Evolutionary conservation across 1,284 basidiomycete genomes (phyloP).

Genomic region (Coriolopsis trogii): DNA sequence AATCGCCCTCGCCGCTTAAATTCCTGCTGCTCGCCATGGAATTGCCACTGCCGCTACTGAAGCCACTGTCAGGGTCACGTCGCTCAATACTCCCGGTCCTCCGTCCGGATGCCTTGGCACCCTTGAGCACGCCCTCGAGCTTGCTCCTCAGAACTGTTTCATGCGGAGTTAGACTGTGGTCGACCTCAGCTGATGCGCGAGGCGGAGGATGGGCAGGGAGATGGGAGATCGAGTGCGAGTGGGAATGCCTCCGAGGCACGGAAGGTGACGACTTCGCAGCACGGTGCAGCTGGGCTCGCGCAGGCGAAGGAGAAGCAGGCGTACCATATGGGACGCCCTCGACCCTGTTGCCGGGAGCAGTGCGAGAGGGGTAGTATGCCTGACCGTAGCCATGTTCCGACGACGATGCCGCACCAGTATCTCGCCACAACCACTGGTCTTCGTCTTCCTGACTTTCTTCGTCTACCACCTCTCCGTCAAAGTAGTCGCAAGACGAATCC

Average conservation of each 20-base stretch:
- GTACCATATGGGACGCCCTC: constrained; percentile 27
- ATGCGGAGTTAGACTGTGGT: constrained; percentile 48
- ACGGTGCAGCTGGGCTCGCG: constrained; percentile 30
- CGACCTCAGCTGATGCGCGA: constrained; percentile 23
- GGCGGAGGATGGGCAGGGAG: constrained; percentile 18
- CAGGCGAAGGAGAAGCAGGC: constrained; percentile 30
- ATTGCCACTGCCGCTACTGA: constrained; percentile 31
- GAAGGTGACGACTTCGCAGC: constrained; percentile 29
- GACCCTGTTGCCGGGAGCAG: constrained; percentile 12
- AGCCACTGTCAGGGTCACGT: constrained; percentile 25
- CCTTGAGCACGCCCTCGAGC: constrained; percentile 54
- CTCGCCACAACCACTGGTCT: constrained; percentile 30
- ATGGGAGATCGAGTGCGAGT: constrained; percentile 22
- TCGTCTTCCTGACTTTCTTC: constrained; percentile 37
- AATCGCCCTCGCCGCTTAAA: constrained; percentile 34
- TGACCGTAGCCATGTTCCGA: constrained; percentile 19
- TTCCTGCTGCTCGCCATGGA: constrained; percentile 38
- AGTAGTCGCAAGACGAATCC: constrained; percentile 30
- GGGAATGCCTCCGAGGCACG: constrained; percentile 23
- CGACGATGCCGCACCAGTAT: constrained; percentile 20
- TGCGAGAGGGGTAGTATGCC: constrained; percentile 10
- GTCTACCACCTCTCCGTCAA: constrained; percentile 29
- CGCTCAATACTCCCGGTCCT: constrained; percentile 28
- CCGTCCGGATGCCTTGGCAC: constrained; percentile 33
- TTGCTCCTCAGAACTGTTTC: constrained; percentile 56